Conservation (phyloP, 352 stramenopile genomes). For the Globisporangium alternatum region DNA sequence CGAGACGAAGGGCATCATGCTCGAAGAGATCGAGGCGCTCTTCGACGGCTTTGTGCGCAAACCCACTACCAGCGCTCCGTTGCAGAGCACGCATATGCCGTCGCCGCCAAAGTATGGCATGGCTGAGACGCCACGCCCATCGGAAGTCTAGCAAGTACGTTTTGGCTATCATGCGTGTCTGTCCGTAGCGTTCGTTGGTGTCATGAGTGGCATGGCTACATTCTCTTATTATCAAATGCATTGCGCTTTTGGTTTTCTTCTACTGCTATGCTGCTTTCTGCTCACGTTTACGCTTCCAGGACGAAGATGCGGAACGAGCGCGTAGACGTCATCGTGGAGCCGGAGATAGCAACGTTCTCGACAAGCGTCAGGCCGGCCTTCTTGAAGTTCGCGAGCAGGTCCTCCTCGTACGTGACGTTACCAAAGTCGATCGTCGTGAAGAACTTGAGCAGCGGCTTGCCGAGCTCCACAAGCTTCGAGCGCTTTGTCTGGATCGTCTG, state of each 20-base stretch:
- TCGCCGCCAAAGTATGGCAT: conserved; percentile 21
- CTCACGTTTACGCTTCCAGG: conserved; percentile 39
- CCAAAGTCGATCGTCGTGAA: conserved; percentile 93
- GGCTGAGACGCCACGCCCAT: conserved; percentile 15
- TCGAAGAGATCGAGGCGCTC: conserved; percentile 40
- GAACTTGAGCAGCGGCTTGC: conserved; percentile 91
- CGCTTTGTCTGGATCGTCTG: conserved; percentile 89
- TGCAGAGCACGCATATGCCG: neutral
- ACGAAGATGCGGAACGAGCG: conserved; percentile 70
- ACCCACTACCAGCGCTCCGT: neutral
- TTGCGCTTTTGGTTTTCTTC: neutral
- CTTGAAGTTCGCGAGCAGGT: conserved; percentile 67
- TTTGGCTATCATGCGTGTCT: conserved; percentile 1
- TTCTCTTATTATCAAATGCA: conserved; percentile 4
- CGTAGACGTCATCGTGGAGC: conserved; percentile 48
- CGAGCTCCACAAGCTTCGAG: conserved; percentile 60
- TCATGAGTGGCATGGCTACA: neutral
- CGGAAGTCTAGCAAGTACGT: neutral
- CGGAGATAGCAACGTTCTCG: conserved; percentile 60
- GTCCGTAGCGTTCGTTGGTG: neutral
- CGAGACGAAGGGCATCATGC: conserved; percentile 35
- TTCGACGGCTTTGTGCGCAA: conserved; percentile 21
- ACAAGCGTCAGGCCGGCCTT: conserved; percentile 51
- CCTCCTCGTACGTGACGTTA: conserved; percentile 79
- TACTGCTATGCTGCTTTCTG: neutral